These are phyloP conservation scores for Sequoiadendron giganteum DNA, from an alignment of 75 land plant species.

Conservation along the genomic window DNA sequence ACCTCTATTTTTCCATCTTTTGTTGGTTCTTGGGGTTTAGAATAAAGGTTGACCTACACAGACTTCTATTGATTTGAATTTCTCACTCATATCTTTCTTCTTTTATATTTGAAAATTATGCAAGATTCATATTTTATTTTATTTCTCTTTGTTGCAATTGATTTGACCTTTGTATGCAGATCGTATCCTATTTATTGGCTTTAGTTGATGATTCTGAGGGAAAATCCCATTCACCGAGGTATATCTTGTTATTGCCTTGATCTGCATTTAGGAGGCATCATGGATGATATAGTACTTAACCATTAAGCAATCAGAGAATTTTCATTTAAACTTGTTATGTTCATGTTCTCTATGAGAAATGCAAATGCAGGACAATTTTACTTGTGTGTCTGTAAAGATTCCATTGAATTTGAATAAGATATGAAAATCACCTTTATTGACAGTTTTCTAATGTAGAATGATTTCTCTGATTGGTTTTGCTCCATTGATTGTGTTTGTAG, in stretches of 20 bases:
- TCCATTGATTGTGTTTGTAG: constrained; percentile 8
- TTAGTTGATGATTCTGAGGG: constrained; percentile 14
- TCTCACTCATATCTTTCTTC: neutral
- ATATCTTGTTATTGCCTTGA: neutral
- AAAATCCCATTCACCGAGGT: constrained; percentile 10
- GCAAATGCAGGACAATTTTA: neutral
- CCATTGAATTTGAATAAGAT: neutral
- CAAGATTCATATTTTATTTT: neutral
- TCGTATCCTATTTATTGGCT: constrained; percentile 25
- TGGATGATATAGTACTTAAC: neutral
- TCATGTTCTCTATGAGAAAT: neutral
- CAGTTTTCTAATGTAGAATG: neutral
- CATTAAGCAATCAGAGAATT: neutral
- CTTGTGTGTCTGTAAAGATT: neutral
- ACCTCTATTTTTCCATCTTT: neutral
- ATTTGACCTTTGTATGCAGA: constrained; percentile 6
- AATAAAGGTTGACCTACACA: neutral
- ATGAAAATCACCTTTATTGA: neutral
- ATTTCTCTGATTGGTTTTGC: constrained; percentile 7
- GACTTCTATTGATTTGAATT: neutral
- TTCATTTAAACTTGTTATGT: constrained; percentile 1
- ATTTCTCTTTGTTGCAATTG: neutral
- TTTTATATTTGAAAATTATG: neutral
- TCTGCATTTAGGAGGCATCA: neutral
- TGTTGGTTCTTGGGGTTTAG: neutral